Conservation (phyloP, 305 asterid species). For the Euphrasia arctica region DNA sequence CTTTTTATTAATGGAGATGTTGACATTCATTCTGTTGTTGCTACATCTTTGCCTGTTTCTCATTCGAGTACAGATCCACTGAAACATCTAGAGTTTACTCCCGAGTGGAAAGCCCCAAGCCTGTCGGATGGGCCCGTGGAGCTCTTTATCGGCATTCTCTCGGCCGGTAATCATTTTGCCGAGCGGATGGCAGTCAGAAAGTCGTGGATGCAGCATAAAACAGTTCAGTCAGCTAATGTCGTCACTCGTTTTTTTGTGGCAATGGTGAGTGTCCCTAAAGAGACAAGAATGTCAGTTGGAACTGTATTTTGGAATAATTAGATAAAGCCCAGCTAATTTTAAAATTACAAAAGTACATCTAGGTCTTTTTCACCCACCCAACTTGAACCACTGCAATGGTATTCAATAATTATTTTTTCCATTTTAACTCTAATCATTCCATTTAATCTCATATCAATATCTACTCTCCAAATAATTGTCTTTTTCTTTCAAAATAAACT, state of each 20-base stretch:
- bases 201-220: constrained; percentile 85
- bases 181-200: constrained; percentile 98
- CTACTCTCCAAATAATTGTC: too few species aligned
- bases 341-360: too few species aligned
- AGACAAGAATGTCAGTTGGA: constrained; percentile 19
- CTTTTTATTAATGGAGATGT: constrained; percentile 73
- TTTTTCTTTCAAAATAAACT: too few species aligned
- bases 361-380: too few species aligned
- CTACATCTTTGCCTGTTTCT: constrained; percentile 78
- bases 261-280: constrained; percentile 54
- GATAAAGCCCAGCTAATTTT: too few species aligned
- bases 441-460: too few species aligned
- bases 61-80: constrained; percentile 81
- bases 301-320: too few species aligned
- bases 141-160: constrained; percentile 87
- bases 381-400: too few species aligned
- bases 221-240: constrained; percentile 54
- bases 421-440: too few species aligned
- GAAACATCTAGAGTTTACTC: constrained; percentile 67
- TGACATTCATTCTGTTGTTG: constrained; percentile 68
- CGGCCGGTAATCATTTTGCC: constrained; percentile 97
- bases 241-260: constrained; percentile 92
- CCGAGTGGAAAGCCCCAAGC: constrained; percentile 76
- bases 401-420: too few species aligned
- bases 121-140: constrained; percentile 66